These are phyloP conservation scores for Strobilomyces confusus DNA, from an alignment of 768 basidiomycete species.

Conservation along the genomic window DNA sequence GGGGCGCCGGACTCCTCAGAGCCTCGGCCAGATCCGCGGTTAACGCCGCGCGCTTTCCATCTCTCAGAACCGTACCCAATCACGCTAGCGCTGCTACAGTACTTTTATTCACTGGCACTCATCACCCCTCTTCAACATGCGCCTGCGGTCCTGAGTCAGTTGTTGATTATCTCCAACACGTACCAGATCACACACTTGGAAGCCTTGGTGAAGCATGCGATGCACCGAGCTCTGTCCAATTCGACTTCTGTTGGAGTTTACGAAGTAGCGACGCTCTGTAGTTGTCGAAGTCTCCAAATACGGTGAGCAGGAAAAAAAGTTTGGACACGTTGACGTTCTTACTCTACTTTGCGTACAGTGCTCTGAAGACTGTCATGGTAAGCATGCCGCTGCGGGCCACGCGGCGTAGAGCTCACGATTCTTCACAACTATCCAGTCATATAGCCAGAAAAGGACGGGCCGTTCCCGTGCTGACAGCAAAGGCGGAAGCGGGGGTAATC, in stretches of 20 bases:
- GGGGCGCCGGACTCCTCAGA: constrained; percentile 47
- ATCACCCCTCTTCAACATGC: constrained; percentile 90
- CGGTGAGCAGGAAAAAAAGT: no score
- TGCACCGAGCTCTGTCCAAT: constrained; percentile 85
- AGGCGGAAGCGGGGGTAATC: constrained; percentile 39
- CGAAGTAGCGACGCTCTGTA: constrained; percentile 91
- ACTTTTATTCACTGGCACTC: constrained; percentile 85
- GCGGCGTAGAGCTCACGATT: constrained; percentile 11
- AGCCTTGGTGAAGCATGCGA: constrained; percentile 83
- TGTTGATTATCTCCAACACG: constrained; percentile 78
- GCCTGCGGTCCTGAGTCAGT: constrained; percentile 82
- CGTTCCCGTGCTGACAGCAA: constrained; percentile 50
- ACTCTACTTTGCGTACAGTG: constrained; percentile 37
- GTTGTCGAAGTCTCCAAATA: constrained; percentile 85
- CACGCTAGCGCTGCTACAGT: constrained; percentile 85
- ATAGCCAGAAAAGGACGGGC: constrained; percentile 67
- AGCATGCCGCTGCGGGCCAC: constrained; percentile 15
- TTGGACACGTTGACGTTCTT: constrained; percentile 10
- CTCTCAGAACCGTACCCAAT: constrained; percentile 90
- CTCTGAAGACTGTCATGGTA: constrained; percentile 83
- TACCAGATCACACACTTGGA: constrained; percentile 78
- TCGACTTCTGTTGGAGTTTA: constrained; percentile 88
- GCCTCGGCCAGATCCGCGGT: constrained; percentile 66
- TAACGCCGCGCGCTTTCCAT: constrained; percentile 73
- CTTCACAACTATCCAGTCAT: constrained; percentile 47